A percentile compares a stretch with the other conserved stretches of the same genome.
Conservation (phyloP, 78 protist species). For the Bodo saltans region DNA sequence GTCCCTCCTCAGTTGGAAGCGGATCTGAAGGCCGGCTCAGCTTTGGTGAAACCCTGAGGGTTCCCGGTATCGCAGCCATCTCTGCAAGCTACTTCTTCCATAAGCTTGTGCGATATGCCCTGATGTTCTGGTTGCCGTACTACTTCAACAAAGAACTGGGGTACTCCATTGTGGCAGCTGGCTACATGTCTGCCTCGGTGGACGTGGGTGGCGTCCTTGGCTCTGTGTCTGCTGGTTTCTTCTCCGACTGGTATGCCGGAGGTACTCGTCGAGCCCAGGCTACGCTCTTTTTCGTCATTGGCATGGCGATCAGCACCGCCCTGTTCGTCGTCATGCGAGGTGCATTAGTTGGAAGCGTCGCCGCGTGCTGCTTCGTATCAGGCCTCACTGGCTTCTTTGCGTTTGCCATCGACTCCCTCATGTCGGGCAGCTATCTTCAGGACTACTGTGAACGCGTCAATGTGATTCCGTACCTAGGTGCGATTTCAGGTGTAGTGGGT, state of each 20-base stretch:
- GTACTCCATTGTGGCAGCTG: neutral
- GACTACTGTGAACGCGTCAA: conserved; percentile 9
- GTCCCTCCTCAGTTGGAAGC: neutral
- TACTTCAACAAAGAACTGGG: conserved; percentile 14
- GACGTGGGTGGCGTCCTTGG: conserved; percentile 30
- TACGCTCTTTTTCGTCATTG: neutral
- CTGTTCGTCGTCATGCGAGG: neutral
- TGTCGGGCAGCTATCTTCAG: conserved; percentile 8
- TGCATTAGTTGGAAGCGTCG: neutral
- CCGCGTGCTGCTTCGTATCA: neutral
- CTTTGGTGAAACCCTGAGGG: neutral
- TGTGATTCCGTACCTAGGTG: neutral
- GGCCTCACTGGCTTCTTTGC: neutral
- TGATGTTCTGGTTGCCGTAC: conserved; percentile 35
- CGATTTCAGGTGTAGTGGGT: conserved; percentile 17
- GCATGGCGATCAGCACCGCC: neutral
- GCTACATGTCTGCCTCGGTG: conserved; percentile 12
- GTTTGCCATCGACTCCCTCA: conserved; percentile 18
- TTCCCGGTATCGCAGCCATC: neutral
- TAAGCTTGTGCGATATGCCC: conserved; percentile 26
- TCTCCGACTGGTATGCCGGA: conserved; percentile 11
- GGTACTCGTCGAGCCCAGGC: neutral
- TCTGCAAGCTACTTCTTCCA: conserved; percentile 20
- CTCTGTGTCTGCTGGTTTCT: neutral
- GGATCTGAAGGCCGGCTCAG: too few species aligned